Conservation (phyloP, 2,329 filamentous ascomycete species). For the Tolypocladium amazonense region DNA sequence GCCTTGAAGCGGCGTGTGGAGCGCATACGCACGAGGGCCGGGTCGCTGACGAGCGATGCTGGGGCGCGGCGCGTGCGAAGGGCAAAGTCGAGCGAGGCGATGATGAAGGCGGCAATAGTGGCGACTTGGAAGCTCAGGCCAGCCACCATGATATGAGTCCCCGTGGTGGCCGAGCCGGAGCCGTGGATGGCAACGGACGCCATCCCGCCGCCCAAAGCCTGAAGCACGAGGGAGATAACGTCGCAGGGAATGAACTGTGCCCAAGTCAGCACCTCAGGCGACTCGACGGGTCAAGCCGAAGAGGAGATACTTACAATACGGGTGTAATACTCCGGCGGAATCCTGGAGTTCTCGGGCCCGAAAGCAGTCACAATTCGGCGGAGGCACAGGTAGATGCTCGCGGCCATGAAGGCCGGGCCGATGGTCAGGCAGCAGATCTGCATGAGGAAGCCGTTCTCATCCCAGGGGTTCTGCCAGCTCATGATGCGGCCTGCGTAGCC, state of each 20-base stretch:
- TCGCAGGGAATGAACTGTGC: constrained; percentile 52
- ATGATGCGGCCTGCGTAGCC: constrained; percentile 50
- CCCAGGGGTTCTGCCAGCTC: constrained; percentile 42
- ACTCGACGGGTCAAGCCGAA: background rate
- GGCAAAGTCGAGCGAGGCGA: constrained; percentile 38
- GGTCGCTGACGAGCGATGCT: constrained; percentile 8
- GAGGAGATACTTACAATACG: constrained; percentile 27
- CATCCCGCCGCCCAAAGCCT: constrained; percentile 48
- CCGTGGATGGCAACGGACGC: constrained; percentile 31
- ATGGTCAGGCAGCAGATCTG: constrained; percentile 54
- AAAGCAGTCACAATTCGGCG: constrained; percentile 36
- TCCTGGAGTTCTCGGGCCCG: constrained; percentile 36
- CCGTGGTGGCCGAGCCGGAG: constrained; percentile 21
- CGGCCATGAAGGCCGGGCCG: constrained; percentile 53
- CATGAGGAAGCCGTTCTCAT: constrained; percentile 36
- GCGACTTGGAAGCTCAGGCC: constrained; percentile 52
- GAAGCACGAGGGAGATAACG: constrained; percentile 47
- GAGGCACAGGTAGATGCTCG: constrained; percentile 53
- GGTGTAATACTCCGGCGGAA: constrained; percentile 36
- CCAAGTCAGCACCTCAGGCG: background rate
- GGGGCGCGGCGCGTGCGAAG: constrained; percentile 22
- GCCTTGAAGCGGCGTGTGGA: constrained; percentile 34
- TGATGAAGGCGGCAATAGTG: constrained; percentile 44
- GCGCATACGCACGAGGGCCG: constrained; percentile 24
- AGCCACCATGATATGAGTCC: constrained; percentile 55